Percentiles rank a stretch among this genome's conserved stretches.
Conservation (phyloP, 2,329 filamentous ascomycete species). For the Paradendryphiella salina region DNA sequence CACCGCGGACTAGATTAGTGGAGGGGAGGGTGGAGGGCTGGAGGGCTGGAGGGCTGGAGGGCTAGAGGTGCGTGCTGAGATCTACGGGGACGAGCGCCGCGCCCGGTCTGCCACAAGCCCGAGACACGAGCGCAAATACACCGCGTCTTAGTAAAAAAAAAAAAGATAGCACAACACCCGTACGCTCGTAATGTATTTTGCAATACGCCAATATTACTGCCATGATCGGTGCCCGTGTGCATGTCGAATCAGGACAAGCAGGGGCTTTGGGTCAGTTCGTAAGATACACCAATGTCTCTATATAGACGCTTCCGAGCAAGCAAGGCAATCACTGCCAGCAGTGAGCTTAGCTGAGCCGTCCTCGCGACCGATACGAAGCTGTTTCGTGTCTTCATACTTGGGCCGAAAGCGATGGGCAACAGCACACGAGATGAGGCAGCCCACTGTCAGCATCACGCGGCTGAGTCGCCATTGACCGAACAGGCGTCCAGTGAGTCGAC, state of each 20-base stretch:
- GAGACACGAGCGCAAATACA: constrained; percentile 25
- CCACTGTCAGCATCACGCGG: constrained; percentile 29
- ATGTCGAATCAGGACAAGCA: constrained; percentile 6
- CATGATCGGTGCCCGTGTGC: constrained; percentile 5
- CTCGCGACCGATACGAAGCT: constrained; percentile 21
- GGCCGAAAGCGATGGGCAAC: constrained; percentile 18
- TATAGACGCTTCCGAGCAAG: constrained; percentile 12
- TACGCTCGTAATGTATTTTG: constrained; percentile 34
- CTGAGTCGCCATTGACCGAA: constrained; percentile 29
- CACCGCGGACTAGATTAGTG: constrained; percentile 25
- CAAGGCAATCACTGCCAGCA: constrained; percentile 11
- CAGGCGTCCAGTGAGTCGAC: constrained; percentile 10
- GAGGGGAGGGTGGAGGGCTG: constrained; percentile 13
- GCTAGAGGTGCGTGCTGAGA: constrained; percentile 24
- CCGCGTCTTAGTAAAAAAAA: constrained; percentile 11
- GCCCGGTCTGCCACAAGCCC: constrained; percentile 33
- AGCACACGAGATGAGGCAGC: constrained; percentile 14
- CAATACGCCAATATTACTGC: constrained; percentile 30
- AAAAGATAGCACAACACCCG: constrained; percentile 18
- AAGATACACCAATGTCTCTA: constrained; percentile 13
- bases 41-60: too few relatives aligned
- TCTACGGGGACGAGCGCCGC: constrained; percentile 25
- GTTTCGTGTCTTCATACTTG: constrained; percentile 16
- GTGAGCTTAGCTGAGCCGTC: constrained; percentile 11
- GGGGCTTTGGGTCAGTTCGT: constrained; percentile 2